Evolutionary conservation across 169 alveolate genomes (phyloP).

Genomic region (Cardiosporidium cionae): DNA sequence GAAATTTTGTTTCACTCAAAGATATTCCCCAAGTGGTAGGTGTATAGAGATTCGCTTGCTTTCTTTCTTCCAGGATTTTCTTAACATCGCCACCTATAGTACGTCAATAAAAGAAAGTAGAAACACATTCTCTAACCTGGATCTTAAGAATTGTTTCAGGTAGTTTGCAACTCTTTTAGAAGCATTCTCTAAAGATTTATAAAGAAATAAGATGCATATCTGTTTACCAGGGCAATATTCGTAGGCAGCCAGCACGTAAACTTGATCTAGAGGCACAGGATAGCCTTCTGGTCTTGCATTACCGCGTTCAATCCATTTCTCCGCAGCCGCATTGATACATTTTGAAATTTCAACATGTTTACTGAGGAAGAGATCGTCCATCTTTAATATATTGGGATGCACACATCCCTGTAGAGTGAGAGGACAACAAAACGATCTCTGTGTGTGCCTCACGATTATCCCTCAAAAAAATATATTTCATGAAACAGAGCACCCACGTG

Average conservation of each 20-base stretch:
- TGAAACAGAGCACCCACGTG: no score
- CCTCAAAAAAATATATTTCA: no score
- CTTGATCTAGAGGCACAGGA: constrained; percentile 32
- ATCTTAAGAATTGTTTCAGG: no score
- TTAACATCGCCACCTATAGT: constrained; percentile 47
- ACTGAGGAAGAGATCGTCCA: not conserved
- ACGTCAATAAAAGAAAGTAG: no score
- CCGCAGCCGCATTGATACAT: not conserved
- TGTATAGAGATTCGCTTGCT: not conserved
- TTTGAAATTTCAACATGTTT: not conserved
- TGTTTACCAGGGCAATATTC: constrained; percentile 46
- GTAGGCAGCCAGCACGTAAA: constrained; percentile 66
- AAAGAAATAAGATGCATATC: no score
- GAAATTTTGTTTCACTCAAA: constrained; percentile 63
- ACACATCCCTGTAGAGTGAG: not conserved
- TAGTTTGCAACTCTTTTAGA: no score
- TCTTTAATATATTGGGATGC: not conserved
- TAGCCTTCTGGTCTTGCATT: not conserved
- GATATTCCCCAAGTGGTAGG: constrained; percentile 47
- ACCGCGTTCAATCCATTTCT: not conserved
- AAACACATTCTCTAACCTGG: no score
- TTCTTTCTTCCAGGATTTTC: constrained; percentile 19
- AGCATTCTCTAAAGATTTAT: no score
- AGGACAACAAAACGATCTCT: not conserved
- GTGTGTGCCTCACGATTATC: no score